Base-by-base conservation (phyloP, 148 eudicot species). In the Chenopodium album region DNA sequence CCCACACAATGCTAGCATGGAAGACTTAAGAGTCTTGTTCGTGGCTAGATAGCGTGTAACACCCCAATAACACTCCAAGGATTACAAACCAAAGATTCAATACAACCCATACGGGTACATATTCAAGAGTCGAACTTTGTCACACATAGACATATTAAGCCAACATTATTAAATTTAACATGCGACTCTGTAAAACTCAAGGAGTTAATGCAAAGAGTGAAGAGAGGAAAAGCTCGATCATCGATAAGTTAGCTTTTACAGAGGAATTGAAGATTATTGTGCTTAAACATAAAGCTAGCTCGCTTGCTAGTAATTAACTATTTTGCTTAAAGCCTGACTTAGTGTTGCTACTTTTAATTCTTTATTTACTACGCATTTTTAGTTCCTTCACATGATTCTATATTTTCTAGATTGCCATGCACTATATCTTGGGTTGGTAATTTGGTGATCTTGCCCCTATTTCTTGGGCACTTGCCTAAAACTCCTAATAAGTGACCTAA, bases 241-340 rank as follows among this genome's bases (percentile, higher is more conserved):
- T 37, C 71, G 19, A 34, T 34, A 34, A 67, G 37, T 66, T 66
- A 66, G 31, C 70, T 11, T 66, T 67, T 67, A 34, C 37, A 29
- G 37, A 67, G 19, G 19, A 56, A 56, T 4, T 14, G 16, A 12
- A 56, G 16, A 56, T 3, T 56, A 56, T 12, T 56, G 62, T 56
- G 62, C 62, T 56, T 56, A 56, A 12, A 14, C 78, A 34, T 59
- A 41, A 32, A 76, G 68, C 67, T 17, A 76, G 50, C 28, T 59
- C 28, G 68, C 78, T 76, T 76, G 68, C 8, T 64, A 29, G 28
- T 32, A 16, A 1, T 32, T 4, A 7, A 22, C 68, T 19, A 32
- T 73, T 44, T 13, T 44, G 78, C 79, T 62, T 64, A 77, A 77
- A 77, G 70, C 71, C 71, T 77, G 52, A 37, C 70, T 77, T 77